These are phyloP conservation scores for Globisporangium splendens DNA, from an alignment of 352 stramenopile genomes.

Conservation along the genomic window DNA sequence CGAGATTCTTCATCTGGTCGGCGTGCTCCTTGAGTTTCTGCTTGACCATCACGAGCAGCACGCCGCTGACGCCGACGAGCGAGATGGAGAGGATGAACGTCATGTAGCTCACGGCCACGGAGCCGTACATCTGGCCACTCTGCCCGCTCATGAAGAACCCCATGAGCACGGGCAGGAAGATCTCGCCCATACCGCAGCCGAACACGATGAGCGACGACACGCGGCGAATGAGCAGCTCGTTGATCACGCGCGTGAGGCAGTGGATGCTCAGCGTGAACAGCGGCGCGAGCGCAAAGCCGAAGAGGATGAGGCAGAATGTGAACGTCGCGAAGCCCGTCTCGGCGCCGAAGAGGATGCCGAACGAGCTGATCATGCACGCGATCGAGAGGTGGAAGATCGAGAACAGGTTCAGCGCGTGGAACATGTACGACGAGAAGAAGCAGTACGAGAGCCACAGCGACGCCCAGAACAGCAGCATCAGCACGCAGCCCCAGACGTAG, in stretches of 20 bases:
- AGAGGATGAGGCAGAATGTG: constrained; percentile 49
- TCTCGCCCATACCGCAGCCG: constrained; percentile 75
- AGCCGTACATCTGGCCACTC: constrained; percentile 69
- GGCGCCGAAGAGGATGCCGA: constrained; percentile 61
- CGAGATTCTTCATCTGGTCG: constrained; percentile 8
- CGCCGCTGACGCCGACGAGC: constrained; percentile 59
- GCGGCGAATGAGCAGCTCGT: constrained; percentile 71
- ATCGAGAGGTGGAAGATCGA: constrained; percentile 70
- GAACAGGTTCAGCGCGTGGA: constrained; percentile 73
- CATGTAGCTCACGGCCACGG: constrained; percentile 74
- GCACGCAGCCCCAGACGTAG: constrained; percentile 50
- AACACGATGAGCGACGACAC: constrained; percentile 85
- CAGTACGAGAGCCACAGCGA: constrained; percentile 69
- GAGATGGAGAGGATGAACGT: constrained; percentile 71
- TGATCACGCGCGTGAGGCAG: constrained; percentile 80
- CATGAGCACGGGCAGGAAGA: constrained; percentile 84
- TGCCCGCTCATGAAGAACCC: constrained; percentile 86
- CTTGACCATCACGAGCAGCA: constrained; percentile 74
- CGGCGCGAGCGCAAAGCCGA: constrained; percentile 62
- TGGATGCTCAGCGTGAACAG: constrained; percentile 83
- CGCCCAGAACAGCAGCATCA: constrained; percentile 76
- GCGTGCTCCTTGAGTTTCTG: constrained; percentile 43
- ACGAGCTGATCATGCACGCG: constrained; percentile 59
- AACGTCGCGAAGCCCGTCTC: constrained; percentile 54
- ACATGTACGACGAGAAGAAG: constrained; percentile 75